These are phyloP conservation scores for Harrya chromipes DNA, from an alignment of 768 basidiomycete species.

Conservation along the genomic window DNA sequence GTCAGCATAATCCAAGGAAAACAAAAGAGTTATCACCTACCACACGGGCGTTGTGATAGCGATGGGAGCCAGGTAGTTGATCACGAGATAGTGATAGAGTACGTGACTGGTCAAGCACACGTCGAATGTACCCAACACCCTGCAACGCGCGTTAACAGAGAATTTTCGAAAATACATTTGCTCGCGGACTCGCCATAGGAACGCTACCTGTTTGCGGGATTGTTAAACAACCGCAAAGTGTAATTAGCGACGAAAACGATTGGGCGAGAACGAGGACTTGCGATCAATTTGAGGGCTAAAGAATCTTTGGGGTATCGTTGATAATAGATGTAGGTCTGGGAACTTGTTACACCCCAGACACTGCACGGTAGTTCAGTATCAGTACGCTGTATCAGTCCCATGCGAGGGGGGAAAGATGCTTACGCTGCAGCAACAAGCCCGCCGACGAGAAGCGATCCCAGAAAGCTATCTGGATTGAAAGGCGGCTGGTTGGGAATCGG, in stretches of 20 bases:
- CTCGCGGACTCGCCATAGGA: conserved; percentile 11
- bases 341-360: conserved; percentile 50
- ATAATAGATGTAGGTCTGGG: conserved; percentile 54
- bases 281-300: conserved; percentile 35
- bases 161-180: too few species aligned
- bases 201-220: conserved; percentile 12
- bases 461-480: conserved; percentile 42
- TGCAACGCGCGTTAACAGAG: neutral
- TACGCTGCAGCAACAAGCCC: conserved; percentile 53
- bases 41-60: conserved; percentile 46
- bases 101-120: conserved; percentile 49
- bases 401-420: conserved; percentile 14
- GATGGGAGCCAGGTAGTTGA: conserved; percentile 45
- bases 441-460: conserved; percentile 55
- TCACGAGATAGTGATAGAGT: conserved; percentile 56
- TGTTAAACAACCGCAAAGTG: conserved; percentile 21
- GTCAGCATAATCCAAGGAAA: neutral
- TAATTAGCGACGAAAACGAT: conserved; percentile 25
- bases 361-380: neutral
- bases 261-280: conserved; percentile 10
- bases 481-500: neutral
- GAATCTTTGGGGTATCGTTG: conserved; percentile 35
- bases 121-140: conserved; percentile 53
- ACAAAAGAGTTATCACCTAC: conserved; percentile 18
- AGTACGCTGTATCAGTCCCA: too few species aligned